phyloP scores from a whole-genome alignment of 2,329 filamentous ascomycete genomes.

The Cladophialophora exuberans region DNA sequence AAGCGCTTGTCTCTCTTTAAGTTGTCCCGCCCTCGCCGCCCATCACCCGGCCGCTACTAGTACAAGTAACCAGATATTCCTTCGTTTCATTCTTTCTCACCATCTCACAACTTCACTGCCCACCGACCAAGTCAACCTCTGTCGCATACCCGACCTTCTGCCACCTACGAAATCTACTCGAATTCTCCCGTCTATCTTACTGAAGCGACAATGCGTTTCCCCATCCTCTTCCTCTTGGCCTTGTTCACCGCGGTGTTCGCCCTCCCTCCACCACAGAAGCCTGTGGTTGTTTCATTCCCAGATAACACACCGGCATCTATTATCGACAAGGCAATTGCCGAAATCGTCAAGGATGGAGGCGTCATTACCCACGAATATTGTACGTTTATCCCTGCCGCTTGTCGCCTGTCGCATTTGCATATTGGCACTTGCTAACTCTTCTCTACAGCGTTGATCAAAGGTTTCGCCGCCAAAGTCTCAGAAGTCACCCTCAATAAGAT shows the following conservation, averaged over 20 bases:
- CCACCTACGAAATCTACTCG: no score
- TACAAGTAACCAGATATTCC: no score
- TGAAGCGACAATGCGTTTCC: constrained; percentile 64
- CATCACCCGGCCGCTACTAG: no score
- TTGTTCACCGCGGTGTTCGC: constrained; percentile 60
- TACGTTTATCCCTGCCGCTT: constrained; percentile 49
- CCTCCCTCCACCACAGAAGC: constrained; percentile 58
- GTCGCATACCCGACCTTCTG: neutral
- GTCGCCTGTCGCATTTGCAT: neutral
- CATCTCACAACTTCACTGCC: no score
- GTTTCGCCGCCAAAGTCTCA: constrained; percentile 75
- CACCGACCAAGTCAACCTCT: no score
- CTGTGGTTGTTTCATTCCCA: constrained; percentile 78
- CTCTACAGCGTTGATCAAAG: constrained; percentile 57
- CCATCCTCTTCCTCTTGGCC: constrained; percentile 61
- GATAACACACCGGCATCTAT: constrained; percentile 69
- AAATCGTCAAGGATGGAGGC: constrained; percentile 71
- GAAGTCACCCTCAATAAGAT: constrained; percentile 70
- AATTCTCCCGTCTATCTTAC: neutral
- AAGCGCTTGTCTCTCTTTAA: no score
- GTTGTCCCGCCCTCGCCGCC: no score
- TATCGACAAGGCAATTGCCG: constrained; percentile 71
- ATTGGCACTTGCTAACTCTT: neutral
- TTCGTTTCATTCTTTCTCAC: no score
- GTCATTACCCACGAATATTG: constrained; percentile 80